Base-by-base conservation (phyloP, 495 filamentous ascomycete genomes). In the Penicillium angulare region DNA sequence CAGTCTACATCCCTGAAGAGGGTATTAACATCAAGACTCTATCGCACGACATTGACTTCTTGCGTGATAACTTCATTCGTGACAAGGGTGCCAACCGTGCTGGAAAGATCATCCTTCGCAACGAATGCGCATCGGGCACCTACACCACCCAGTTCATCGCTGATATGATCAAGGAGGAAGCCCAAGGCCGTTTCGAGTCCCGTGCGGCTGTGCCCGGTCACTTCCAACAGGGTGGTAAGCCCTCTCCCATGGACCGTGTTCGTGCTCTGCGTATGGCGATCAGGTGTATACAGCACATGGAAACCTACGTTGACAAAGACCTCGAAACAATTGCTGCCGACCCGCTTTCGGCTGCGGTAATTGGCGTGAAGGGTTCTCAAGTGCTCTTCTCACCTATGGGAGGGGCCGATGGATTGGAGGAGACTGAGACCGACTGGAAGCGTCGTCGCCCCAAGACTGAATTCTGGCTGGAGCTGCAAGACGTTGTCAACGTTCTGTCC, bases 1-100 rank as follows among this genome's bases (percentile, higher is more conserved):
- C 95, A 0, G 92, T 97, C 8, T 99, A 99, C 70, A 96, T 92
- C 12, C 95, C 95, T 5, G 95, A 99, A 67, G 90, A 97, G 69
- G 93, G 95, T 3, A 88, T 99, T 66, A 86, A 87, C 63, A 82
- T 99, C 47, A 86, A 90, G 51, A 99, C 92, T 90, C 82, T 99
- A 0, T 85, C 88, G 9, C 79, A 82, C 15, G 95, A 99, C 59
- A 96, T 99, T 61, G 83, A 89, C 27, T 89, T 95, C 67, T 78
- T 99, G 32, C 88, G 90, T 38, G 78, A 92, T 17, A 85, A 86
- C 49, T 99, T 99, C 66, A 77, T 80, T 12, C 81, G 83, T 32
- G 95, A 99, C 71, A 85, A 81, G 60, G 95, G 95, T 43, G 90
- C 95, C 70, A 89, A 84, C 55, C 86, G 92, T 32, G 91, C 91